These are phyloP conservation scores for Phytopythium oedochilum DNA, from an alignment of 352 stramenopile species.

Conservation along the genomic window DNA sequence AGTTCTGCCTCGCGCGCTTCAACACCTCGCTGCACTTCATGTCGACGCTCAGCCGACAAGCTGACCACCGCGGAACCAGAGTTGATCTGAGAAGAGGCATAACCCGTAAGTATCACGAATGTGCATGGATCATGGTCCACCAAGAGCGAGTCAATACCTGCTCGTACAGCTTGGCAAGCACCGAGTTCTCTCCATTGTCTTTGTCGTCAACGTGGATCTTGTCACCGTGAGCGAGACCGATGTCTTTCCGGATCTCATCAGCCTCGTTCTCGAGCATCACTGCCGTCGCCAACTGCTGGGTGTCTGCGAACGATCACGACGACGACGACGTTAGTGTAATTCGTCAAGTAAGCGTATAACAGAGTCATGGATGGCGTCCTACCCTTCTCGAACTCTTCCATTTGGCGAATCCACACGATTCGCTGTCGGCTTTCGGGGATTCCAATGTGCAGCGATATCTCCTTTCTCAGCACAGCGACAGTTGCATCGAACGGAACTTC, in stretches of 20 bases:
- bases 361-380: not conserved
- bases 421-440: conserved; percentile 77
- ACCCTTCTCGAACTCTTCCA: conserved; percentile 82
- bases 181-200: conserved; percentile 68
- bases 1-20: conserved; percentile 81
- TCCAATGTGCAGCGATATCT: conserved; percentile 78
- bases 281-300: conserved; percentile 56
- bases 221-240: conserved; percentile 82
- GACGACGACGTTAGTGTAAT: conserved; percentile 1
- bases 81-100: conserved; percentile 54
- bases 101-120: not conserved
- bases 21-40: conserved; percentile 85
- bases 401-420: conserved; percentile 89
- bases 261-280: conserved; percentile 67
- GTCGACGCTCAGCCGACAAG: conserved; percentile 77
- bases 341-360: not conserved
- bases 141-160: too few species aligned
- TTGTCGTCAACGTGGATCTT: conserved; percentile 88
- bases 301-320: conserved; percentile 37
- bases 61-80: conserved; percentile 74
- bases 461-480: conserved; percentile 61
- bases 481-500: conserved; percentile 81
- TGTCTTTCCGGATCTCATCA: conserved; percentile 69
- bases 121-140: too few species aligned
- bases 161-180: conserved; percentile 76